phyloP scores from a whole-genome alignment of 2,329 filamentous ascomycete genomes.

The Ophiocordyceps polyrhachis-furcata region DNA sequence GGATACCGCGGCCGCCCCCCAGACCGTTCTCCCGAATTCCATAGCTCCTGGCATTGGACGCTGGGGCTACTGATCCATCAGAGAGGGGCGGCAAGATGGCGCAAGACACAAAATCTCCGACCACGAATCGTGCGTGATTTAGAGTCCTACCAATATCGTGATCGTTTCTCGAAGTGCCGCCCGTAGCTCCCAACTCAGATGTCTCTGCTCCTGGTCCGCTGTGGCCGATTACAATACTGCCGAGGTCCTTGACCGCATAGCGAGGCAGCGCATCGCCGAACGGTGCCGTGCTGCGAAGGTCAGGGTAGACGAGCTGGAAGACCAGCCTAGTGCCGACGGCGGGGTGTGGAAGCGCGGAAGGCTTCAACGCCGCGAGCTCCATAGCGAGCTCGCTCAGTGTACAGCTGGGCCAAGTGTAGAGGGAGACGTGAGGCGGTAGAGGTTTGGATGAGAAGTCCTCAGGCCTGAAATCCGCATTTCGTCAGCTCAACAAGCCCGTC shows the following conservation, averaged over 20 bases:
- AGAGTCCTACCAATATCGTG: slow-evolving; percentile 56
- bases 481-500: neutral
- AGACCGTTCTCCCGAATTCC: slow-evolving; percentile 9
- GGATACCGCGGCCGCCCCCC: slow-evolving; percentile 16
- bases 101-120: slow-evolving; percentile 76
- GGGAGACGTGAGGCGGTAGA: slow-evolving; percentile 50
- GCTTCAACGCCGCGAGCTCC: slow-evolving; percentile 48
- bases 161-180: slow-evolving; percentile 16
- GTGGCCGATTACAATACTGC: slow-evolving; percentile 59
- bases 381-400: slow-evolving; percentile 66
- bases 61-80: slow-evolving; percentile 55
- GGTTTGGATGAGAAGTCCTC: slow-evolving; percentile 46
- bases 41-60: slow-evolving; percentile 18
- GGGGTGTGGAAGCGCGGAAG: slow-evolving; percentile 50
- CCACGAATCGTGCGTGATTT: slow-evolving; percentile 60
- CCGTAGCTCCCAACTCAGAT: slow-evolving; percentile 18
- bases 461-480: slow-evolving; percentile 25
- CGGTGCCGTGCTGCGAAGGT: slow-evolving; percentile 29
- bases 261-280: slow-evolving; percentile 20
- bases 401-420: slow-evolving; percentile 76
- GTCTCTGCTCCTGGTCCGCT: slow-evolving; percentile 26
- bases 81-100: slow-evolving; percentile 58
- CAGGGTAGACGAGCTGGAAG: slow-evolving; percentile 73
- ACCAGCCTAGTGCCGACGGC: slow-evolving; percentile 68
- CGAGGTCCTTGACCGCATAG: slow-evolving; percentile 65